These are phyloP conservation scores for Auriculariales sp. DNA, from an alignment of 768 basidiomycete species.

Conservation along the genomic window DNA sequence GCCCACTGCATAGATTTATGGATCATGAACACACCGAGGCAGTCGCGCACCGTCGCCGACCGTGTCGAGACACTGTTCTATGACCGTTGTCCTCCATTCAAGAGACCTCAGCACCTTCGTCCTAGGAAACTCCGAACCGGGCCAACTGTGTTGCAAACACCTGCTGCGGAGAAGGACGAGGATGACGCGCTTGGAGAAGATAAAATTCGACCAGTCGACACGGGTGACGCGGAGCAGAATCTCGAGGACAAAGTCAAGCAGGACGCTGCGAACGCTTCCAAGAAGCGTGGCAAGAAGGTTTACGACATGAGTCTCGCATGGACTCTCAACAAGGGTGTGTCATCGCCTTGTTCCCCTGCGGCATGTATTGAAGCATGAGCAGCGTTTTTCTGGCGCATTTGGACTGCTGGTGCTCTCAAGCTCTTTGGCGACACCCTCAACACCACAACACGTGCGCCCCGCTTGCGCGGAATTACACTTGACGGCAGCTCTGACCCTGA, in stretches of 20 bases:
- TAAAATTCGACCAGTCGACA: background rate
- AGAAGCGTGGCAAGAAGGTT: background rate
- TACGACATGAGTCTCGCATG: slow-evolving; percentile 1
- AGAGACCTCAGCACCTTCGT: background rate
- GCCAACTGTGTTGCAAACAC: background rate
- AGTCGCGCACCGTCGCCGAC: slow-evolving; percentile 26
- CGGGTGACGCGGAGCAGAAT: background rate
- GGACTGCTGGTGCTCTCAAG: slow-evolving; percentile 32
- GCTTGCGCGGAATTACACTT: background rate
- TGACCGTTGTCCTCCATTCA: slow-evolving; percentile 1
- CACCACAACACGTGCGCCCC: slow-evolving; percentile 26
- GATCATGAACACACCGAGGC: slow-evolving; percentile 26
- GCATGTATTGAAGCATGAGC: background rate
- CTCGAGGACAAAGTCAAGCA: no score
- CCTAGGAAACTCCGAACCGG: background rate
- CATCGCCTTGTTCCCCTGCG: background rate
- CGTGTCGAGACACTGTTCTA: slow-evolving; percentile 33
- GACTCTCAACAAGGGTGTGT: slow-evolving; percentile 3
- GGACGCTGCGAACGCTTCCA: background rate
- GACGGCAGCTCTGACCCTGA: background rate
- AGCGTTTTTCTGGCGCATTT: slow-evolving; percentile 33
- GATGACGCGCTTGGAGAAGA: background rate
- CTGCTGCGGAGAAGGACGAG: background rate
- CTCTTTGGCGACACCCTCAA: slow-evolving; percentile 31
- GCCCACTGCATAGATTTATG: slow-evolving; percentile 26